Evolutionary conservation across 345 rosid genomes (phyloP), one percentile per base, ranked within the genome.

Genomic region (Salix suchowensis): DNA sequence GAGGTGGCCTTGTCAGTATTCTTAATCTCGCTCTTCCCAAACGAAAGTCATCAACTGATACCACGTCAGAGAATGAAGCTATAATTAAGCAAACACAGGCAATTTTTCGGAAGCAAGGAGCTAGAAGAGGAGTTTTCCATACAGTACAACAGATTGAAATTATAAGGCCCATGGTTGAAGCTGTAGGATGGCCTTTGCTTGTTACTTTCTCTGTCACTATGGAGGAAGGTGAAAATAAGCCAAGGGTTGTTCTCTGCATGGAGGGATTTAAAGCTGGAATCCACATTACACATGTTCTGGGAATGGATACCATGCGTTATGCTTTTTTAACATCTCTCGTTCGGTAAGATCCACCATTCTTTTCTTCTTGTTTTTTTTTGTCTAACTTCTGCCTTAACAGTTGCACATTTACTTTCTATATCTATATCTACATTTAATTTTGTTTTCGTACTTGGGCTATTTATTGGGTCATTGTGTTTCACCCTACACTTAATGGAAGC

Each of bases 241-340:
- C 97, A 24, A 90, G 97, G 82, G 84, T 96, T 81, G 82, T 88
- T 84, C 92, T 88, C 71, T 93, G 98, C 83, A 91, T 96, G 98
- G 99, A 96, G 86, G 99, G 99, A 71, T 96, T 96, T 80, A 96
- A 88, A 87, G 97, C 98, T 88, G 98, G 98, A 65, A 93, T 96
- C 85, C 94, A 90, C 85, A 89, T 96, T 72, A 88, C 97, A 2
- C 86, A 85, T 86, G 93, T 89, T 86, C 92, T 96, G 82, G 95
- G 98, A 84, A 96, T 96, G 99, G 98, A 93, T 85, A 96, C 99
- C 71, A 93, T 92, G 95, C 98, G 99, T 67, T 96, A 92, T 88
- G 99, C 99, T 74, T 96, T 92, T 83, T 82, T 96, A 82, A 96
- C 99, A 61, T 96, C 99, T 39, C 88, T 96, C 83, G 94, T 96